Base-by-base conservation (phyloP, 176 grass and related monocot species). In the Musa schizocarpa region DNA sequence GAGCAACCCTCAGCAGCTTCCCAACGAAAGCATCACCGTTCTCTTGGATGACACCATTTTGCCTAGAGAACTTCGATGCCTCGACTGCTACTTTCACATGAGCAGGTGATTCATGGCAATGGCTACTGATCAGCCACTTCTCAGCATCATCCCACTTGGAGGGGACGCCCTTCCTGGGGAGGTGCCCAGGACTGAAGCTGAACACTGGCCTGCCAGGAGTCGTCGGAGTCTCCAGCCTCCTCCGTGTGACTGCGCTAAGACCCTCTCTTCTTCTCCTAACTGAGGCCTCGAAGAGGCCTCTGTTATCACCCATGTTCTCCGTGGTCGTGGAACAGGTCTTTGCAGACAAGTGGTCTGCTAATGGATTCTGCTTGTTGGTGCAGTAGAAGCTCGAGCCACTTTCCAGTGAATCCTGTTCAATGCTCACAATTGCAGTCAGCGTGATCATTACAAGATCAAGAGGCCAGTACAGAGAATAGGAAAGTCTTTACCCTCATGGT, bases 131-230 rank as follows among this genome's bases (percentile, higher is more conserved):
- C 34, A 70, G 68, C 68, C 68, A 70, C 68, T 70, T 70, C 68
- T 70, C 68, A 10, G 68, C 68, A 50, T 70, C 68, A 10, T 70
- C 68, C 96, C 96, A 99, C 85, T 99, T 99, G 52, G 96, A 99
- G 19, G 96, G 89, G n/a, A 95, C 64, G 0, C 84, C 86, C 82
- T 86, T 77, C 56, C 86, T 26, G 79, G 74, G 0, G 79, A 80
- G 77, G 74, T 80, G 78, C 85, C 73, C 68, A 22, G 82, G 55
- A 20, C 82, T 82, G 78, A 99, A 82, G 74, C 88, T 83, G 73
- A 81, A 69, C 63, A 87, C 21, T 74, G 76, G 83, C 86, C 82
- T 74, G 13, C 68, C 68, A n/a, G 68, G 68, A 6, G 68, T 70
- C 11, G 48, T 20, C 9, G 86, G 89, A 13, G 63, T 80, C 59